Evolutionary conservation across 306 rosid genomes (phyloP).

Genomic region (Acacia acuminata): DNA sequence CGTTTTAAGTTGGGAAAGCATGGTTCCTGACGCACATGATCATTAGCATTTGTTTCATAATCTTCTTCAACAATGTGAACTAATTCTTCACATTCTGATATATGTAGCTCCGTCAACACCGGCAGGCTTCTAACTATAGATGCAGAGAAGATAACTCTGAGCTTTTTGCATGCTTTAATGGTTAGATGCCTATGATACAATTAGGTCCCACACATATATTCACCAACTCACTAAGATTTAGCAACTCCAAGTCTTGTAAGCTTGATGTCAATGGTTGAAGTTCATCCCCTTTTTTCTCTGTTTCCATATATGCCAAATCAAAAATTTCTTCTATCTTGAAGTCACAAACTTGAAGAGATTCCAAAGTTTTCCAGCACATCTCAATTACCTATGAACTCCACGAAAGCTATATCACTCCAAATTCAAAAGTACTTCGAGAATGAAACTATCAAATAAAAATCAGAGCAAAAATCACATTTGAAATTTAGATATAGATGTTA

Average conservation of each 20-base stretch:
- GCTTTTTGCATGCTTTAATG: not conserved
- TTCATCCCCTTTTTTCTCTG: not conserved
- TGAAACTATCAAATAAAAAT: not conserved
- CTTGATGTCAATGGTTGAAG: not conserved
- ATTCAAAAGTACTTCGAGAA: not conserved
- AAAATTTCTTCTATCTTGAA: not conserved
- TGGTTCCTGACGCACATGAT: not conserved
- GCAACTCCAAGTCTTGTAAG: not conserved
- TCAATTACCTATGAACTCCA: not conserved
- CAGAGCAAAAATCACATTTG: not conserved
- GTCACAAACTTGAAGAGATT: accelerated
- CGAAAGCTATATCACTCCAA: not conserved
- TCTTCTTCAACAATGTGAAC: not conserved
- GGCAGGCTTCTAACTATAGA: not conserved
- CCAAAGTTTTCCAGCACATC: not conserved
- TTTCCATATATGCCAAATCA: not conserved
- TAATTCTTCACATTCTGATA: not conserved
- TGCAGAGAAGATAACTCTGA: not conserved
- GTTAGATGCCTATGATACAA: accelerated
- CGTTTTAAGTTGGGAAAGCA: not conserved
- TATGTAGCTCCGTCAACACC: accelerated
- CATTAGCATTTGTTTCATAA: not conserved
- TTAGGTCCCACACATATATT: not conserved
- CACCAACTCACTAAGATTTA: not conserved
- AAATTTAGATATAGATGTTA: not conserved